phyloP scores from a whole-genome alignment of 2,329 filamentous ascomycete species.

The Penicillium palitans region DNA sequence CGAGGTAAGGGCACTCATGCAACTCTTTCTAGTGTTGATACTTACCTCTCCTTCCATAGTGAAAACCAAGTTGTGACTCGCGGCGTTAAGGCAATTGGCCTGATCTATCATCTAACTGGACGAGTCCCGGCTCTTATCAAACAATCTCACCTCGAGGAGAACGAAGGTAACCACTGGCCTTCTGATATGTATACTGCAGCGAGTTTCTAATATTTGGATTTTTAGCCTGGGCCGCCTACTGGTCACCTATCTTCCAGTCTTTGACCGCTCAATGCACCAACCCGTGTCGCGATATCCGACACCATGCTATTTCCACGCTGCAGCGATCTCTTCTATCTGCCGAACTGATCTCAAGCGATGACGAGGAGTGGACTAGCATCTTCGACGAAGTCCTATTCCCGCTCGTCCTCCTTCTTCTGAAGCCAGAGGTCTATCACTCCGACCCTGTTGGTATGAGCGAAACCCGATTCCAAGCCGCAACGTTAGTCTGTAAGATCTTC shows the following conservation, averaged over 20 bases:
- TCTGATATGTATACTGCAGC: neutral
- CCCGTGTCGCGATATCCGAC: conserved; percentile 87
- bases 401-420: conserved; percentile 79
- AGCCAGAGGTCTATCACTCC: conserved; percentile 89
- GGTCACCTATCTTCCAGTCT: conserved; percentile 90
- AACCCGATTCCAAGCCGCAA: conserved; percentile 87
- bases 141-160: conserved; percentile 86
- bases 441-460: conserved; percentile 94
- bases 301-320: conserved; percentile 80
- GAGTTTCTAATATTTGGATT: conserved; percentile 12
- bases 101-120: conserved; percentile 78
- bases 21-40: neutral
- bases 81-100: conserved; percentile 75
- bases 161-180: conserved; percentile 61
- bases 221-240: conserved; percentile 92
- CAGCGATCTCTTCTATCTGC: conserved; percentile 84
- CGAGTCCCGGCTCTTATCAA: conserved; percentile 85
- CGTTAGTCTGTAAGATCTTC: conserved; percentile 91
- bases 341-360: conserved; percentile 76
- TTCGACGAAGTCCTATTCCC: conserved; percentile 94
- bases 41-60: conserved; percentile 40
- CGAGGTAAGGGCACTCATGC: conserved; percentile 52
- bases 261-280: conserved; percentile 90
- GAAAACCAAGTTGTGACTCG: conserved; percentile 73
- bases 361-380: conserved; percentile 91